Evolutionary conservation across 2,329 filamentous ascomycete genomes (phyloP).

Genomic region (Pestalotiopsis sp.): DNA sequence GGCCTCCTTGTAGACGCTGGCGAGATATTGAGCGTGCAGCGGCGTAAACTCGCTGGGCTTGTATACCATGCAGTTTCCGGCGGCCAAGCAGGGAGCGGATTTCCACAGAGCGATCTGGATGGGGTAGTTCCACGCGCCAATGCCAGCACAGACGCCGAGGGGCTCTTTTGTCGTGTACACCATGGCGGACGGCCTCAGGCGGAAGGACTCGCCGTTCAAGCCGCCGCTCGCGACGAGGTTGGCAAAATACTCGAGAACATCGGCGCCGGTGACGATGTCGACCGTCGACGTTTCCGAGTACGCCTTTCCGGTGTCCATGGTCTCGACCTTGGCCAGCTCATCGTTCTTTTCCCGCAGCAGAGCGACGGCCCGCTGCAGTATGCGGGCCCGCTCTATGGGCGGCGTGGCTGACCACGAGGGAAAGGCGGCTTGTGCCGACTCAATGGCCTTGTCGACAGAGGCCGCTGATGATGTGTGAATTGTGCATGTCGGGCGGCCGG

Average conservation of each 20-base stretch:
- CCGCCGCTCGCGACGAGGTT: slow-evolving; percentile 77
- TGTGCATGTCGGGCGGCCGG: slow-evolving; percentile 67
- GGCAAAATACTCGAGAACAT: slow-evolving; percentile 86
- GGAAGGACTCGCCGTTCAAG: slow-evolving; percentile 78
- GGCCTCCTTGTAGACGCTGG: slow-evolving; percentile 76
- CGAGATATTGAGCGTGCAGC: slow-evolving; percentile 77
- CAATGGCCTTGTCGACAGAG: slow-evolving; percentile 73
- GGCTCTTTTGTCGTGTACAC: slow-evolving; percentile 83
- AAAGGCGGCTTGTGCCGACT: slow-evolving; percentile 74
- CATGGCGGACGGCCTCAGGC: slow-evolving; percentile 75
- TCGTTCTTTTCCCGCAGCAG: slow-evolving; percentile 79
- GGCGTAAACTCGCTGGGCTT: slow-evolving; percentile 89
- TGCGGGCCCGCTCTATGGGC: slow-evolving; percentile 73
- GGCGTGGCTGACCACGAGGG: slow-evolving; percentile 76
- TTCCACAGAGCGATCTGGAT: slow-evolving; percentile 93
- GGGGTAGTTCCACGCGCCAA: slow-evolving; percentile 91
- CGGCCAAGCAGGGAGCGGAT: slow-evolving; percentile 81
- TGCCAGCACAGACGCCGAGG: slow-evolving; percentile 82
- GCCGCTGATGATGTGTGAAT: slow-evolving; percentile 70
- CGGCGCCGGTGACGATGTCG: slow-evolving; percentile 80
- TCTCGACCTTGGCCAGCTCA: slow-evolving; percentile 77
- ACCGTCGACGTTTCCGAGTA: slow-evolving; percentile 84
- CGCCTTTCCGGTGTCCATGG: slow-evolving; percentile 84
- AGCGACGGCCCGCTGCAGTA: slow-evolving; percentile 76
- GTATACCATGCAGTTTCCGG: slow-evolving; percentile 89